Conservation (phyloP, 2,329 filamentous ascomycete species). For the Trichophyton simii region DNA sequence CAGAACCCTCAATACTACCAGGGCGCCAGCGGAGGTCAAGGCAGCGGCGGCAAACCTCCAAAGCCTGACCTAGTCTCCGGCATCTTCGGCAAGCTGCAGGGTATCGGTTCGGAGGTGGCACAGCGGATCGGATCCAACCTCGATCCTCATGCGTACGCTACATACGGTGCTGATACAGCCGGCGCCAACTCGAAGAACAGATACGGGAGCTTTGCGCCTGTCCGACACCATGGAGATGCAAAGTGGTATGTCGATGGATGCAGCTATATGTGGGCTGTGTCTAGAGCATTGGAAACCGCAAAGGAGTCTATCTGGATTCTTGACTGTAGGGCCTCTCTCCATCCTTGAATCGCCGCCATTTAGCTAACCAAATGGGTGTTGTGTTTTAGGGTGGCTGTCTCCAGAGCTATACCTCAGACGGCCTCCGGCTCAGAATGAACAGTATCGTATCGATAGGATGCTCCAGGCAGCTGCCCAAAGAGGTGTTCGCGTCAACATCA, state of each 20-base stretch:
- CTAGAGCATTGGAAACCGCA: slow-evolving; percentile 74
- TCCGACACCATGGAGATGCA: slow-evolving; percentile 68
- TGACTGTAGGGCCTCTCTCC: slow-evolving; percentile 54
- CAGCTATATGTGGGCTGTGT: slow-evolving; percentile 93
- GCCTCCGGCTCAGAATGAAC: slow-evolving; percentile 67
- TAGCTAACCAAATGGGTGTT: slow-evolving; percentile 27
- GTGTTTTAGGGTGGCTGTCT: slow-evolving; percentile 73
- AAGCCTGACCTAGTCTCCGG: slow-evolving; percentile 31
- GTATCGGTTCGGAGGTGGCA: slow-evolving; percentile 40
- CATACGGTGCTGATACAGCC: slow-evolving; percentile 27
- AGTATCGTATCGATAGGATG: slow-evolving; percentile 76
- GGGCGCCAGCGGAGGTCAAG: slow-evolving; percentile 8
- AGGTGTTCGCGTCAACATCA: slow-evolving; percentile 87
- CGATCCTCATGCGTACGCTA: slow-evolving; percentile 37
- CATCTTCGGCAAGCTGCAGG: slow-evolving; percentile 45
- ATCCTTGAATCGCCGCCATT: slow-evolving; percentile 41
- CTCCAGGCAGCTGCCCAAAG: slow-evolving; percentile 81
- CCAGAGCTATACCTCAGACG: slow-evolving; percentile 76
- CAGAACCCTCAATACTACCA: slow-evolving; percentile 19
- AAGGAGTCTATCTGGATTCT: slow-evolving; percentile 90
- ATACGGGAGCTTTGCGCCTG: slow-evolving; percentile 82
- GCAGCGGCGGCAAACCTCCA: slow-evolving; percentile 22
- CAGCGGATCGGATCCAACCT: slow-evolving; percentile 36
- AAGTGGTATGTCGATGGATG: slow-evolving; percentile 97
- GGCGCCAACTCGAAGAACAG: slow-evolving; percentile 61